Percentiles rank a stretch among this genome's conserved stretches.
phyloP scores from a whole-genome alignment of 2,329 filamentous ascomycete genomes.

The Fusarium buxicola region DNA sequence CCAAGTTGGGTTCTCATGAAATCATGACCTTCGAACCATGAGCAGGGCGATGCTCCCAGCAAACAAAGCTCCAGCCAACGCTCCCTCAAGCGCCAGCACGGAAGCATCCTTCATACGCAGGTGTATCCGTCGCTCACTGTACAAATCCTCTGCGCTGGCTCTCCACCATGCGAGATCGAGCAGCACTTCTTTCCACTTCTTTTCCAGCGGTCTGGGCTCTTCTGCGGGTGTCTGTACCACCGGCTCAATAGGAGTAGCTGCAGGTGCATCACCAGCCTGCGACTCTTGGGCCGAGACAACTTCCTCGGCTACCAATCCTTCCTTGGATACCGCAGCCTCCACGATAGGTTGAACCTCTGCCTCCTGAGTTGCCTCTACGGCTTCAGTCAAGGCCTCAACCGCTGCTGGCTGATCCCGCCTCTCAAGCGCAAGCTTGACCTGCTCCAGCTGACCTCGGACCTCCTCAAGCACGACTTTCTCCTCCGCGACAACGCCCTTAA shows the following conservation, averaged over 20 bases:
- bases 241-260: conserved; percentile 7
- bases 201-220: conserved; percentile 5
- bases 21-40: conserved; percentile 53
- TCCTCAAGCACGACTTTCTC: conserved; percentile 70
- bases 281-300: not conserved
- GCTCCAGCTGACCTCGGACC: conserved; percentile 57
- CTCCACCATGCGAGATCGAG: conserved; percentile 60
- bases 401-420: conserved; percentile 40
- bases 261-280: conserved; percentile 11
- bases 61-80: conserved; percentile 72
- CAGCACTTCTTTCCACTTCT: conserved; percentile 58
- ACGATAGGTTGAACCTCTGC: conserved; percentile 3
- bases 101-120: conserved; percentile 78
- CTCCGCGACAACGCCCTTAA: conserved; percentile 84
- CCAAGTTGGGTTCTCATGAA: conserved; percentile 25
- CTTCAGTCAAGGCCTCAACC: conserved; percentile 20
- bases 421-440: conserved; percentile 48
- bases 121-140: conserved; percentile 72
- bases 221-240: conserved; percentile 13
- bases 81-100: conserved; percentile 75
- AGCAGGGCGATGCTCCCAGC: conserved; percentile 66
- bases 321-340: conserved; percentile 19
- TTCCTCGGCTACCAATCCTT: conserved; percentile 10
- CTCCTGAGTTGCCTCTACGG: conserved; percentile 20
- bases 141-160: conserved; percentile 66